Percentiles rank a stretch among this genome's conserved stretches.
These are phyloP conservation scores for Kurtzmaniella natalensis DNA, from an alignment of 1,139 yeast species.

Conservation along the genomic window DNA sequence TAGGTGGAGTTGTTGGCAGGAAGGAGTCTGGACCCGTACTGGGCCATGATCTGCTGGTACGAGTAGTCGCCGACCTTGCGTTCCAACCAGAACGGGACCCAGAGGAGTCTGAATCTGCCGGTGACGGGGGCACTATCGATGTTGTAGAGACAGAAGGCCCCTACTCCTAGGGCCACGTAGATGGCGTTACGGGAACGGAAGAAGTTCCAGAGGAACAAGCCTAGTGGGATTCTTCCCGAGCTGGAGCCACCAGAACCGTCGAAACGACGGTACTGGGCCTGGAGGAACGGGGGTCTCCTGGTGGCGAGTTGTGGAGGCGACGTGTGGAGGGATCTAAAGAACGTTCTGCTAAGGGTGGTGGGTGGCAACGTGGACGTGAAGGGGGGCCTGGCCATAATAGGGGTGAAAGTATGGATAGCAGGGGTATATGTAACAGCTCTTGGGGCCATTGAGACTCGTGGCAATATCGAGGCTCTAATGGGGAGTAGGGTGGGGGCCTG, in stretches of 20 bases:
- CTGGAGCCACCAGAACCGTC: neutral
- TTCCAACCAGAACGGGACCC: conserved; percentile 70
- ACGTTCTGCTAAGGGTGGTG: no score
- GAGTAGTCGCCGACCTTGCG: conserved; percentile 61
- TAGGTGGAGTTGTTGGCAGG: conserved; percentile 55
- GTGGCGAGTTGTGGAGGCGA: neutral
- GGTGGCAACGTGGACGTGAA: no score
- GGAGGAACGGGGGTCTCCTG: no score
- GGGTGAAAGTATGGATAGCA: no score
- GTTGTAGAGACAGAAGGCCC: conserved; percentile 55
- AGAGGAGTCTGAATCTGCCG: conserved; percentile 65
- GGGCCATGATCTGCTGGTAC: conserved; percentile 55
- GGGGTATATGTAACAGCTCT: no score
- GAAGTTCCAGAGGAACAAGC: conserved; percentile 8
- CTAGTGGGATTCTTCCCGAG: neutral
- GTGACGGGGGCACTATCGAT: conserved; percentile 83
- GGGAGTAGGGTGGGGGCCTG: no score
- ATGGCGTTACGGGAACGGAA: conserved; percentile 16
- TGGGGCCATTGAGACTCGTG: no score
- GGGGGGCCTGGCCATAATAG: no score
- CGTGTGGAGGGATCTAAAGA: neutral
- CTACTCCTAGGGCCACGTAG: conserved; percentile 18
- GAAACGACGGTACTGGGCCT: conserved; percentile 4
- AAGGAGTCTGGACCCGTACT: conserved; percentile 43
- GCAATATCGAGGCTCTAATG: no score